phyloP scores from a whole-genome alignment of 345 rosid species.

The Euclidium syriacum region DNA sequence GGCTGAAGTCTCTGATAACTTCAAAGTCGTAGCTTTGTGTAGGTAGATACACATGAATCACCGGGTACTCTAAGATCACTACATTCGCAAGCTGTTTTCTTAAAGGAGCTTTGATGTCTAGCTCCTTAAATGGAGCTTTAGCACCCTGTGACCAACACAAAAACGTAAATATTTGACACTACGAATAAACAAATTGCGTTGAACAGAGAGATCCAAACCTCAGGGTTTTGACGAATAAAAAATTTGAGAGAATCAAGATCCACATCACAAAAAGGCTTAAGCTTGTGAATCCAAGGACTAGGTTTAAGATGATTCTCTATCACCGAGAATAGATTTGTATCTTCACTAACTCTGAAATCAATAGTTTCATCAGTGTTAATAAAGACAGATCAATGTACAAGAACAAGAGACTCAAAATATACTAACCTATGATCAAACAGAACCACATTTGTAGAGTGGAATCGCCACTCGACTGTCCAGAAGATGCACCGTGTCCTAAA shows the following conservation, averaged over 20 bases:
- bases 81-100: slow-evolving; percentile 55
- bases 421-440: slow-evolving; percentile 65
- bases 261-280: slow-evolving; percentile 57
- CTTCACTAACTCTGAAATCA: slow-evolving; percentile 61
- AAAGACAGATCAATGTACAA: background rate
- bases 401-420: background rate
- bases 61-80: slow-evolving; percentile 74
- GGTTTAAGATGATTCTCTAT: slow-evolving; percentile 69
- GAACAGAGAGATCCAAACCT: slow-evolving; percentile 32
- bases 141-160: slow-evolving; percentile 45
- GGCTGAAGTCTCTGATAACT: slow-evolving; percentile 38
- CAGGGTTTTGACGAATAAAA: slow-evolving; percentile 53
- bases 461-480: slow-evolving; percentile 95
- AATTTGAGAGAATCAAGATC: slow-evolving; percentile 55
- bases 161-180: background rate
- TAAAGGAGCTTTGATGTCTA: slow-evolving; percentile 56
- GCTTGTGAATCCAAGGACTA: slow-evolving; percentile 67
- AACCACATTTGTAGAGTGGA: slow-evolving; percentile 63
- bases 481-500: slow-evolving; percentile 58
- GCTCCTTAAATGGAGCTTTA: slow-evolving; percentile 55
- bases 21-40: slow-evolving; percentile 56
- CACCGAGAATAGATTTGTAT: slow-evolving; percentile 45
- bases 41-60: slow-evolving; percentile 79
- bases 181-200: background rate
- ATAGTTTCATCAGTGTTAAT: background rate